Conservation (phyloP, 495 filamentous ascomycete genomes). For the Aspergillus avenaceus region DNA sequence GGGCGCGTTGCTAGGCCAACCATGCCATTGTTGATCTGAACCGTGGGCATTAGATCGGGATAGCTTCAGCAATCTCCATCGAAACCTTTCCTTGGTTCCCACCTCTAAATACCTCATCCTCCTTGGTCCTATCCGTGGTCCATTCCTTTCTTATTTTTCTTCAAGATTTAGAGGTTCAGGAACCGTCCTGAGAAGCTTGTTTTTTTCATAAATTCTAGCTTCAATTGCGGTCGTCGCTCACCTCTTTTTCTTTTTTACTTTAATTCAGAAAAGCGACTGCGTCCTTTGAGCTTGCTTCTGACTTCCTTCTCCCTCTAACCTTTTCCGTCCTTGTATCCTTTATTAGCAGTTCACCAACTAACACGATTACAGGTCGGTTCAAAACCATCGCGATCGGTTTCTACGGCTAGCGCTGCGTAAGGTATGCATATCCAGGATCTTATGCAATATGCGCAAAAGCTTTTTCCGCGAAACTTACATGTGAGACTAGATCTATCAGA, state of each 20-base stretch:
- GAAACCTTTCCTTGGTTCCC: slow-evolving; percentile 26
- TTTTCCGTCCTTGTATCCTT: slow-evolving; percentile 14
- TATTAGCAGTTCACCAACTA: slow-evolving; percentile 31
- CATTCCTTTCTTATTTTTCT: too few relatives aligned
- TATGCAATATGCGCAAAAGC: slow-evolving; percentile 9
- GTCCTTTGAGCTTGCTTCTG: slow-evolving; percentile 10
- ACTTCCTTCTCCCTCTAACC: slow-evolving; percentile 12
- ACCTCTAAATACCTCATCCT: slow-evolving; percentile 29
- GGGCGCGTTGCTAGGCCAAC: slow-evolving; percentile 41
- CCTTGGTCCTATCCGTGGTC: slow-evolving; percentile 23
- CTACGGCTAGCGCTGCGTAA: slow-evolving; percentile 20
- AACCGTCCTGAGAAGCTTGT: slow-evolving; percentile 1
- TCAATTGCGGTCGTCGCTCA: background rate
- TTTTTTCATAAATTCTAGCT: background rate
- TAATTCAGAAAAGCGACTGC: slow-evolving; percentile 13
- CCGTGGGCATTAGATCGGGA: slow-evolving; percentile 38
- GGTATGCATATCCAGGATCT: slow-evolving; percentile 14
- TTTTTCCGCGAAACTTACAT: slow-evolving; percentile 11
- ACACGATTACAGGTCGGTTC: slow-evolving; percentile 33
- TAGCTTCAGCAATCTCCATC: slow-evolving; percentile 29
- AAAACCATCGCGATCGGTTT: slow-evolving; percentile 18
- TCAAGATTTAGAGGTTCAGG: slow-evolving; percentile 7
- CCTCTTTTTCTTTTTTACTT: slow-evolving; percentile 3
- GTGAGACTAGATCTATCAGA: slow-evolving; percentile 15
- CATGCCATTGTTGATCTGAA: slow-evolving; percentile 42